These are phyloP conservation scores for Nothomitra cinnamomea DNA, from an alignment of 2,329 filamentous ascomycete genomes.

Conservation along the genomic window DNA sequence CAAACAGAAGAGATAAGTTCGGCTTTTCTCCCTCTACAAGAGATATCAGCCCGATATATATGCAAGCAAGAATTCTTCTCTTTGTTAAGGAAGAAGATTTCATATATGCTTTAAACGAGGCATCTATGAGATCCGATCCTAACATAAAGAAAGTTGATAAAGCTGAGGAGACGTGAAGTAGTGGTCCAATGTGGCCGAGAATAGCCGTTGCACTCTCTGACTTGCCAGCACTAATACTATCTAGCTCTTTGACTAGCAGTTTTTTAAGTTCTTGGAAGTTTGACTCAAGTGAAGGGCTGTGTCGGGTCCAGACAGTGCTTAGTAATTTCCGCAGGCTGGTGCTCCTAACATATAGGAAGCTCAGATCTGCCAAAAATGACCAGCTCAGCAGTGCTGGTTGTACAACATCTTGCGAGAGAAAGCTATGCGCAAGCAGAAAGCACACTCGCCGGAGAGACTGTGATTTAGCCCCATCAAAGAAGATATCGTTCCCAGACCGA, in stretches of 20 bases:
- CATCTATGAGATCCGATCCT: slow-evolving; percentile 76
- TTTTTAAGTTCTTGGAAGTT: slow-evolving; percentile 44
- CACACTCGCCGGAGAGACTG: slow-evolving; percentile 40
- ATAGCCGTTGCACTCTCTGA: slow-evolving; percentile 36
- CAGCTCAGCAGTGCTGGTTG: slow-evolving; percentile 39
- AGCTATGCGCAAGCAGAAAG: slow-evolving; percentile 46
- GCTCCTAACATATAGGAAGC: slow-evolving; percentile 48
- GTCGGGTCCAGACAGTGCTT: slow-evolving; percentile 33
- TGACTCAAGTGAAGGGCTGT: slow-evolving; percentile 32
- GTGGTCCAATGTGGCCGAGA: slow-evolving; percentile 41
- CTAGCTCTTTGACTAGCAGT: slow-evolving; percentile 42
- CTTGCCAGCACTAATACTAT: slow-evolving; percentile 39
- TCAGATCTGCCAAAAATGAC: slow-evolving; percentile 51
- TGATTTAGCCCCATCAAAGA: slow-evolving; percentile 21
- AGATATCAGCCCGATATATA: slow-evolving; percentile 59
- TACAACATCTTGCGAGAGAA: slow-evolving; percentile 31
- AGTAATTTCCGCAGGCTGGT: slow-evolving; percentile 34
- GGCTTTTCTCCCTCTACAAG: slow-evolving; percentile 48
- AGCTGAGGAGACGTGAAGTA: slow-evolving; percentile 32
- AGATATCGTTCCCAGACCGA: slow-evolving; percentile 19
- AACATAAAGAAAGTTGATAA: slow-evolving; percentile 49
- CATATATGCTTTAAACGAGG: slow-evolving; percentile 47
- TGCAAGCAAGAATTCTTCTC: slow-evolving; percentile 51
- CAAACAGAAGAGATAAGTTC: slow-evolving; percentile 58
- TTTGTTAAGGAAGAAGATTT: slow-evolving; percentile 46